These are phyloP conservation scores for Boletus insuetus DNA, from an alignment of 768 basidiomycete genomes.

Conservation along the genomic window DNA sequence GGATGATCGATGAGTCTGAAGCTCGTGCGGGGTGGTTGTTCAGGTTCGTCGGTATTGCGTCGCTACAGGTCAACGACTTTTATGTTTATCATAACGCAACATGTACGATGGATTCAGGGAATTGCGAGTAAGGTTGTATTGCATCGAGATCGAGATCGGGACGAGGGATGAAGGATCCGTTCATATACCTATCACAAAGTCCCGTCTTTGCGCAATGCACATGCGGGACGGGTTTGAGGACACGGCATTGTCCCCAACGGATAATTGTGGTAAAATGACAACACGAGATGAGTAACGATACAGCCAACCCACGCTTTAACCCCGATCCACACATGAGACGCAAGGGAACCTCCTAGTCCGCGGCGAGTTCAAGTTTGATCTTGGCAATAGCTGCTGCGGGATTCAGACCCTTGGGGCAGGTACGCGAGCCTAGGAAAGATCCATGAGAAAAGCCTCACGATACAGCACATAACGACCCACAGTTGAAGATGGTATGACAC, in stretches of 20 bases:
- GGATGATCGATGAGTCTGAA: too few relatives aligned
- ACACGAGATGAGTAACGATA: not conserved
- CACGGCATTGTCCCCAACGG: not conserved
- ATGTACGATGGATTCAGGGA: too few relatives aligned
- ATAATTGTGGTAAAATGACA: constrained; percentile 1
- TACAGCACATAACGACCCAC: constrained; percentile 38
- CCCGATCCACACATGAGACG: not conserved
- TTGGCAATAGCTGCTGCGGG: constrained; percentile 89
- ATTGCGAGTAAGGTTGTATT: too few relatives aligned
- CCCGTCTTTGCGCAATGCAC: too few relatives aligned
- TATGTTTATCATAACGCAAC: too few relatives aligned
- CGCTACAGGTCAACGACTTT: too few relatives aligned
- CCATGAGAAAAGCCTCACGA: not conserved
- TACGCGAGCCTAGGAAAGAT: constrained; percentile 63
- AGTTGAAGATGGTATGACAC: constrained; percentile 99
- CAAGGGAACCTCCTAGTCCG: constrained; percentile 45
- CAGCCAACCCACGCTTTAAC: constrained; percentile 1
- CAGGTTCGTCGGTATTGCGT: too few relatives aligned
- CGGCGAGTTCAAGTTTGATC: constrained; percentile 88
- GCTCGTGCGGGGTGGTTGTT: too few relatives aligned
- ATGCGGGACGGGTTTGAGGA: not conserved
- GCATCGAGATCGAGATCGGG: too few relatives aligned
- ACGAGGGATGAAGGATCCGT: too few relatives aligned
- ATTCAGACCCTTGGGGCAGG: constrained; percentile 97
- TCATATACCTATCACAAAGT: too few relatives aligned